Evolutionary conservation across 805 yeast genomes (phyloP).

Genomic region (Pichia scutulata): DNA sequence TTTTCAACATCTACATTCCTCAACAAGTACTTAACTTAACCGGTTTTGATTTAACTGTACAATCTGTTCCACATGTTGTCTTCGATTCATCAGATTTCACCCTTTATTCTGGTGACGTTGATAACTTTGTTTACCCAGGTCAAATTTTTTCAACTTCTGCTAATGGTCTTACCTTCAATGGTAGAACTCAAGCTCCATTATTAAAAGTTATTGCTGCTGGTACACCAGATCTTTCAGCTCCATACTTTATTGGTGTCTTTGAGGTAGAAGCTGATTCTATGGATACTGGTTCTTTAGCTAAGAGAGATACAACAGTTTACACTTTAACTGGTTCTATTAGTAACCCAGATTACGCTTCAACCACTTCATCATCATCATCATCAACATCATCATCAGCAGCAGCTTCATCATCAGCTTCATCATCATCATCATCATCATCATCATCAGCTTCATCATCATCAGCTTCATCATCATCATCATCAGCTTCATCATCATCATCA

Average conservation of each 20-base stretch:
- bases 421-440: not conserved
- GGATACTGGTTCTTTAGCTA: slow-evolving; percentile 3
- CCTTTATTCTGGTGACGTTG: slow-evolving; percentile 11
- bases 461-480: slow-evolving; percentile 7
- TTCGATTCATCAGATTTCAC: not conserved
- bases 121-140: slow-evolving; percentile 9
- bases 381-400: not conserved
- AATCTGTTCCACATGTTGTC: slow-evolving; percentile 1
- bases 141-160: slow-evolving; percentile 1
- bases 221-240: not conserved
- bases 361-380: slow-evolving; percentile 2
- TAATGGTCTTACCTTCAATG: slow-evolving; percentile 8
- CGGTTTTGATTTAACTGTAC: slow-evolving; percentile 6
- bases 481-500: slow-evolving; percentile 2
- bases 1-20: slow-evolving; percentile 15
- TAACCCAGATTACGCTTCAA: slow-evolving; percentile 1
- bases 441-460: not conserved
- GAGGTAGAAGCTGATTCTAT: slow-evolving; percentile 9
- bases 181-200: slow-evolving; percentile 12
- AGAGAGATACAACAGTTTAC: slow-evolving; percentile 13
- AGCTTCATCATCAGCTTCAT: not conserved
- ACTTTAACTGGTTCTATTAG: slow-evolving; percentile 9
- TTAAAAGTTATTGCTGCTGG: slow-evolving; percentile 9
- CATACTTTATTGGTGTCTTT: slow-evolving; percentile 4
- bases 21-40: slow-evolving; percentile 2